Conservation (phyloP, 768 basidiomycete genomes). For the Rhodocollybia butyracea region DNA sequence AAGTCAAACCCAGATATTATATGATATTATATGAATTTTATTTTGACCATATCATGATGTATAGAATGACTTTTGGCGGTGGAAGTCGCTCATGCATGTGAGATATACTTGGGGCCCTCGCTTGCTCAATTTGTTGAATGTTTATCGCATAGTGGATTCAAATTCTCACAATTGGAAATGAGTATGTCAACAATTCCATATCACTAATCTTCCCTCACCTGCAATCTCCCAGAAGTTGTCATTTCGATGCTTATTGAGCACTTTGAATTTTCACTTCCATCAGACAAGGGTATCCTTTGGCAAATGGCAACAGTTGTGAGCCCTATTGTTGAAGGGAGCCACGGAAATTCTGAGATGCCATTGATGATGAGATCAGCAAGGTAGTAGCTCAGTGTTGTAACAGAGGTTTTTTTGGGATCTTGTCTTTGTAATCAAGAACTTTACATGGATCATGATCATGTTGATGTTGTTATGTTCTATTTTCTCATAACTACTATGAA, state of each 20-base stretch:
- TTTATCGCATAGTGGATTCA: conserved; percentile 6
- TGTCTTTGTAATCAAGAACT: too few relatives aligned
- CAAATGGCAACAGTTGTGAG: conserved; percentile 2
- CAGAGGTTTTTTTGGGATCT: too few relatives aligned
- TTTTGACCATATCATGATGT: too few relatives aligned
- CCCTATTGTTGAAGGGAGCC: neutral
- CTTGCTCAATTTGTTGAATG: too few relatives aligned
- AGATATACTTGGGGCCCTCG: neutral
- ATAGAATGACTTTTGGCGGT: conserved; percentile 7
- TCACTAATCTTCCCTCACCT: neutral
- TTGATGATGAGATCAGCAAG: too few relatives aligned
- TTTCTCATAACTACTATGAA: too few relatives aligned
- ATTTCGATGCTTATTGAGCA: conserved; percentile 1
- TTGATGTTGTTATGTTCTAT: too few relatives aligned
- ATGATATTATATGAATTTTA: neutral
- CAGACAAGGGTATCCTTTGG: conserved; percentile 3
- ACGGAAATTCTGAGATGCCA: too few relatives aligned
- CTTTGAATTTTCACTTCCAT: conserved; percentile 1
- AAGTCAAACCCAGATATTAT: conserved; percentile 13
- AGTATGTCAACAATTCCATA: neutral
- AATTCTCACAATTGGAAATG: conserved; percentile 10
- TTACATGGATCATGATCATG: too few relatives aligned
- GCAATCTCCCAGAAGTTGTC: conserved; percentile 1
- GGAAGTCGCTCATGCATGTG: conserved; percentile 7
- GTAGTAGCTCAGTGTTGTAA: too few relatives aligned